These are phyloP conservation scores for Stellera chamaejasme DNA, from an alignment of 345 rosid species.

Conservation along the genomic window DNA sequence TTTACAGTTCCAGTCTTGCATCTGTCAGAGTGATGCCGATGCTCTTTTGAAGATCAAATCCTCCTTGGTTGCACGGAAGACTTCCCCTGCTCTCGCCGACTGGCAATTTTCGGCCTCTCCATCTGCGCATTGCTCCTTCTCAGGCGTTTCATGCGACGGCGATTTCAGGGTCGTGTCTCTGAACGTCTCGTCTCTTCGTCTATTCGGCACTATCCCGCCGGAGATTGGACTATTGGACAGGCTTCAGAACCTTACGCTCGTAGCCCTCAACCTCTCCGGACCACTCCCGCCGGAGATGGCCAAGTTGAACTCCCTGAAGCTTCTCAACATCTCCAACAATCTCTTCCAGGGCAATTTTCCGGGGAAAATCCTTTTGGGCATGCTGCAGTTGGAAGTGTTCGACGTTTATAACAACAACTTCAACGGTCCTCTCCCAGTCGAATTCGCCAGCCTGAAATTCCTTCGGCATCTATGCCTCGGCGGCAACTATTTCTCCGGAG, in stretches of 20 bases:
- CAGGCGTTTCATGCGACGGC: constrained; percentile 65
- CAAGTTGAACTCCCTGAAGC: constrained; percentile 43
- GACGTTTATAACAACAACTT: constrained; percentile 68
- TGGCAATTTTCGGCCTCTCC: constrained; percentile 47
- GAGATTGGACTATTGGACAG: constrained; percentile 52
- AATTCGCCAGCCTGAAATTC: constrained; percentile 38
- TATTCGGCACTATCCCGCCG: constrained; percentile 54
- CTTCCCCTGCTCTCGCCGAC: constrained; percentile 48
- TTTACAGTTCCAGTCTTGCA: constrained; percentile 9
- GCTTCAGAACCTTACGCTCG: constrained; percentile 59
- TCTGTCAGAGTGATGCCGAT: constrained; percentile 39
- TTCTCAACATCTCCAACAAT: constrained; percentile 65
- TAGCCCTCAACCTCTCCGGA: constrained; percentile 45
- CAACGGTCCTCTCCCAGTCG: constrained; percentile 44
- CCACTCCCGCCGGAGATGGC: constrained; percentile 44
- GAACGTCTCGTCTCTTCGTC: constrained; percentile 36
- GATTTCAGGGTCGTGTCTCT: constrained; percentile 51
- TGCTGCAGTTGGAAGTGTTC: constrained; percentile 52
- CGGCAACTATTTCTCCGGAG: constrained; percentile 73
- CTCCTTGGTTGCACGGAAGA: constrained; percentile 43
- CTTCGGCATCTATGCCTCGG: constrained; percentile 53
- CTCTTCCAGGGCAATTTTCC: constrained; percentile 44
- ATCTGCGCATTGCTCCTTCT: constrained; percentile 62
- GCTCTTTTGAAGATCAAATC: constrained; percentile 58
- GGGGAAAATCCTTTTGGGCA: constrained; percentile 35